Percentiles rank a stretch among this genome's conserved stretches.
phyloP scores from a whole-genome alignment of 441 rosid genomes.

The Euphorbia celastroides region DNA sequence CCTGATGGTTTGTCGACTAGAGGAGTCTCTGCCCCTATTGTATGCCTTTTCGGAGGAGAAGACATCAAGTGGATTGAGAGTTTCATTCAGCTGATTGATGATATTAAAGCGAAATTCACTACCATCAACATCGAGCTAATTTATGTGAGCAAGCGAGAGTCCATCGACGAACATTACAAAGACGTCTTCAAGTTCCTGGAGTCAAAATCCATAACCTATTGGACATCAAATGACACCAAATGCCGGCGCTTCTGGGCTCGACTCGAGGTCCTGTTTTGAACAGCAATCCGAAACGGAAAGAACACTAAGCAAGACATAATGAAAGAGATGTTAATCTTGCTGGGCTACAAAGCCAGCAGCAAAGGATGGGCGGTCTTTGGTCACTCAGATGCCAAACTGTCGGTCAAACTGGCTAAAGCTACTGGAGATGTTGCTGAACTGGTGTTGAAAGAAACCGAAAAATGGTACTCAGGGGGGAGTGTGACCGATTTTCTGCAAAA shows the following conservation, averaged over 20 bases:
- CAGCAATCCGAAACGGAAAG: background rate
- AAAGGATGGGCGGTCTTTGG: slow-evolving; percentile 9
- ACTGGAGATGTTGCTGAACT: background rate
- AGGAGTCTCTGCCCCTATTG: background rate
- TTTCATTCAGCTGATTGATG: background rate
- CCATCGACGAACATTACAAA: background rate
- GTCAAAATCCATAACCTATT: background rate
- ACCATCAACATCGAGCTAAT: background rate
- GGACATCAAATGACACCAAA: background rate
- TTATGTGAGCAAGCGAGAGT: slow-evolving; percentile 4
- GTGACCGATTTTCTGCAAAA: background rate
- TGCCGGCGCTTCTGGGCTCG: slow-evolving; percentile 1
- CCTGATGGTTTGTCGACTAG: background rate
- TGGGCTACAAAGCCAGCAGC: background rate
- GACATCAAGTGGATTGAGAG: background rate
- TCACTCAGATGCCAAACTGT: background rate
- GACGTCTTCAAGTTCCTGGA: background rate
- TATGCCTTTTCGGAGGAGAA: slow-evolving; percentile 8
- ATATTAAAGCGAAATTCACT: background rate
- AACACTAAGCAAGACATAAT: background rate
- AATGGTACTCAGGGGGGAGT: background rate
- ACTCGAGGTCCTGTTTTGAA: background rate
- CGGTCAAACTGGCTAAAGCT: background rate
- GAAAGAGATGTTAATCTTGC: slow-evolving; percentile 6
- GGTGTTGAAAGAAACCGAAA: background rate